Evolutionary conservation across 306 rosid species (phyloP).

Genomic region (Luffa acutangula): DNA sequence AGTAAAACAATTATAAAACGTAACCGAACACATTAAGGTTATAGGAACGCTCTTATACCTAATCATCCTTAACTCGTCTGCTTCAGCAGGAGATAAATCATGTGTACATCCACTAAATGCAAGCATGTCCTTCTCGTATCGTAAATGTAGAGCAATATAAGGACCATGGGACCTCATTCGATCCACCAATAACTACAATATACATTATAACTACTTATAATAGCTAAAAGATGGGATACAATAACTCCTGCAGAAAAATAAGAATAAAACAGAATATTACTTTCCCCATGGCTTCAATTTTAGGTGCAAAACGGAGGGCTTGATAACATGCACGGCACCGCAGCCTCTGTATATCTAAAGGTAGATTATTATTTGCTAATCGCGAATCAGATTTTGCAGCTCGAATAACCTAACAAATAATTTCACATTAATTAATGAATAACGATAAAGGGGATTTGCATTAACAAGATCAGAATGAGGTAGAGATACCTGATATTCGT

Average conservation of each 20-base stretch:
- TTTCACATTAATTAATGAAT: not conserved
- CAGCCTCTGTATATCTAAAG: slow-evolving; percentile 80
- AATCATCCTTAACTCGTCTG: slow-evolving; percentile 57
- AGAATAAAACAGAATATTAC: slow-evolving; percentile 29
- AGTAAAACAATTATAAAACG: not conserved
- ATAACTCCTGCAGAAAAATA: slow-evolving; percentile 9
- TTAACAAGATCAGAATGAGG: slow-evolving; percentile 12
- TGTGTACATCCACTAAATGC: slow-evolving; percentile 97
- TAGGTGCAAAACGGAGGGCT: slow-evolving; percentile 86
- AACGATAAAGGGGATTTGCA: not conserved
- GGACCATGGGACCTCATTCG: slow-evolving; percentile 86
- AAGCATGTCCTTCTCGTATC: slow-evolving; percentile 97
- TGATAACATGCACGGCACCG: slow-evolving; percentile 86
- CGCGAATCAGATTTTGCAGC: slow-evolving; percentile 97
- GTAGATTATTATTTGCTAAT: slow-evolving; percentile 77
- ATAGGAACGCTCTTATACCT: slow-evolving; percentile 31
- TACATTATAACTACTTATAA: slow-evolving; percentile 3
- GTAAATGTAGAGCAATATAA: slow-evolving; percentile 82
- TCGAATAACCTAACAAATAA: slow-evolving; percentile 53
- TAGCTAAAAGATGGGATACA: not conserved
- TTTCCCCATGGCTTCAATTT: slow-evolving; percentile 75
- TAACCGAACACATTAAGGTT: not conserved
- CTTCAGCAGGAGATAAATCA: slow-evolving; percentile 57
- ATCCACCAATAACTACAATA: slow-evolving; percentile 61
- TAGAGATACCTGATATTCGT: slow-evolving; percentile 38